Conservation (phyloP, 2,329 filamentous ascomycete species). For the Botrytis cinerea region DNA sequence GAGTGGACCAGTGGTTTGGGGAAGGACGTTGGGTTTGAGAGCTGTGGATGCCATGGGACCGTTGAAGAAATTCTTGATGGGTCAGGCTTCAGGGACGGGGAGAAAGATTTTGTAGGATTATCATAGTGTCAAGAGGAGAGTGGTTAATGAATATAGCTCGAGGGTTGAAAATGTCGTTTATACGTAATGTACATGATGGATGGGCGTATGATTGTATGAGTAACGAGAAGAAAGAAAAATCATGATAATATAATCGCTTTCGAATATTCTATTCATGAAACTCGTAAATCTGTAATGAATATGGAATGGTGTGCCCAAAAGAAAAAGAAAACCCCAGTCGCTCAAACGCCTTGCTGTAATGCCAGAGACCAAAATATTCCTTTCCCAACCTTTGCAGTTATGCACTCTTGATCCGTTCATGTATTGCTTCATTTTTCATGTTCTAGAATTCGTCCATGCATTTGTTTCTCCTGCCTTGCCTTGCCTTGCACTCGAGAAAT, state of each 20-base stretch:
- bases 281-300: not conserved
- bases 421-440: not conserved
- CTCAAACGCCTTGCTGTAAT: slow-evolving; percentile 23
- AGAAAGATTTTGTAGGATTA: slow-evolving; percentile 46
- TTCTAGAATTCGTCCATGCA: not conserved
- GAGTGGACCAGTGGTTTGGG: slow-evolving; percentile 75
- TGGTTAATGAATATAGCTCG: not conserved
- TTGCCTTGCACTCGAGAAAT: not conserved
- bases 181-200: not conserved
- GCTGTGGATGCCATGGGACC: slow-evolving; percentile 74
- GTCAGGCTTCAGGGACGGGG: slow-evolving; percentile 61
- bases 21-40: slow-evolving; percentile 74
- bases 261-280: not conserved
- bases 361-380: not conserved
- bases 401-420: slow-evolving; percentile 5
- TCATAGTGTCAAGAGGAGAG: not conserved
- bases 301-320: not conserved
- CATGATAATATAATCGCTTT: not conserved
- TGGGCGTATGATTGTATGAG: slow-evolving; percentile 6
- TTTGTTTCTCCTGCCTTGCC: not conserved
- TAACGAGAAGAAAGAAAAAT: not conserved
- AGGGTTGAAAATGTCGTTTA: not conserved
- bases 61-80: slow-evolving; percentile 86
- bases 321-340: not conserved
- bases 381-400: not conserved